These are phyloP conservation scores for Olyra latifolia DNA, from an alignment of 176 grass and related monocot genomes.

Conservation along the genomic window DNA sequence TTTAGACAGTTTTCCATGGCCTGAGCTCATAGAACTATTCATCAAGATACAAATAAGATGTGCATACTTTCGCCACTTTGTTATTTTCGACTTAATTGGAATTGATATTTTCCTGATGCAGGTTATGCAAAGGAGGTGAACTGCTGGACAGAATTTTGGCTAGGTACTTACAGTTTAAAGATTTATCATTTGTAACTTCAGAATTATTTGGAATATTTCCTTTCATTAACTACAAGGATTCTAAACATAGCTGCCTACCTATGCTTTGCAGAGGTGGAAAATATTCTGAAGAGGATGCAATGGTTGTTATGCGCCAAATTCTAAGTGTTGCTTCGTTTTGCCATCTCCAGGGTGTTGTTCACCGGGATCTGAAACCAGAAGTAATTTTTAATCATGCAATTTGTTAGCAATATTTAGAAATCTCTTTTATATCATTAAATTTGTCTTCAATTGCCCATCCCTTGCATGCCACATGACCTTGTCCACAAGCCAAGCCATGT, in stretches of 20 bases:
- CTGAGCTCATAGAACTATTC: slow-evolving; percentile 11
- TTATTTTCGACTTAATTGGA: background rate
- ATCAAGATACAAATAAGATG: background rate
- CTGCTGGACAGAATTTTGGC: slow-evolving; percentile 72
- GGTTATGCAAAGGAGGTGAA: slow-evolving; percentile 74
- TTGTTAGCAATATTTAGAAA: background rate
- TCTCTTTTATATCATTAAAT: background rate
- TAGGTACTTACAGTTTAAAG: slow-evolving; percentile 41
- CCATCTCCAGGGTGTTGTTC: slow-evolving; percentile 81
- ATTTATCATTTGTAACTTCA: slow-evolving; percentile 1
- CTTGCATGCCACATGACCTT: background rate
- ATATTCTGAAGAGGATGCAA: slow-evolving; percentile 64
- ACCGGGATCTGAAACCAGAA: slow-evolving; percentile 81
- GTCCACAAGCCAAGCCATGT: background rate
- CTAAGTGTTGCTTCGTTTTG: slow-evolving; percentile 72
- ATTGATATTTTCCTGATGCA: slow-evolving; percentile 14
- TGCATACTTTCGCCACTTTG: slow-evolving; percentile 1
- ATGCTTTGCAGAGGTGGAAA: slow-evolving; percentile 59
- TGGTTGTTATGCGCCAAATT: slow-evolving; percentile 62
- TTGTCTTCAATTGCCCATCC: background rate
- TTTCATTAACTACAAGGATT: background rate
- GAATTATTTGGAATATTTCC: background rate
- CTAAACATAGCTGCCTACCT: background rate
- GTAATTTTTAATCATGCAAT: slow-evolving; percentile 23
- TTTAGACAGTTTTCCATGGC: background rate